A percentile compares a stretch with the other conserved stretches of the same genome.
phyloP scores from a whole-genome alignment of 202 grass and related monocot species.

The Carex arenaria region DNA sequence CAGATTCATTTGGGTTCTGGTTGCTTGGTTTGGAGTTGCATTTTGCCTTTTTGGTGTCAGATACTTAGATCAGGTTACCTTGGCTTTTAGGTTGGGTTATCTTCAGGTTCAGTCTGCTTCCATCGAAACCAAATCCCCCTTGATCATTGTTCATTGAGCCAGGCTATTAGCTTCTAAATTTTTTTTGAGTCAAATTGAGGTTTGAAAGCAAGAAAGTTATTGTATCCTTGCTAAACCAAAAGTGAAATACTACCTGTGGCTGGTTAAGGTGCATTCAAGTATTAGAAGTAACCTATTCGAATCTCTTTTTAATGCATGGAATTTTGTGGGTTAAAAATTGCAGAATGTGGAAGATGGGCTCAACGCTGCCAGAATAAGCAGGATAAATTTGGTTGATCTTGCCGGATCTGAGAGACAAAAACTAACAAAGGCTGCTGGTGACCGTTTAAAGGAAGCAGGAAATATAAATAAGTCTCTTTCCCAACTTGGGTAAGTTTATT shows the following conservation, averaged over 20 bases:
- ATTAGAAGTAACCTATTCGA: neutral
- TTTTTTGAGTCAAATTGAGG: neutral
- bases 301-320: neutral
- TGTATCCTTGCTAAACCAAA: neutral
- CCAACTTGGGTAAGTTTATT: slow-evolving; percentile 74
- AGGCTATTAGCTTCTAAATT: neutral
- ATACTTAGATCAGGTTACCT: neutral
- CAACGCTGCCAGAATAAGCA: slow-evolving; percentile 70
- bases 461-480: slow-evolving; percentile 98
- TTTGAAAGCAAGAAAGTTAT: neutral
- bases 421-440: slow-evolving; percentile 67
- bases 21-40: neutral
- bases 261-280: neutral
- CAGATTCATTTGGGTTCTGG: neutral
- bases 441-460: slow-evolving; percentile 88
- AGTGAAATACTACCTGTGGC: neutral
- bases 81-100: no score
- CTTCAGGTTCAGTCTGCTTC: neutral
- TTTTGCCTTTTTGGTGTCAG: neutral
- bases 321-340: slow-evolving; percentile 1
- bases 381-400: slow-evolving; percentile 97
- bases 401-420: slow-evolving; percentile 96
- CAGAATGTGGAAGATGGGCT: slow-evolving; percentile 73
- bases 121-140: neutral
- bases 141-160: neutral